These are phyloP conservation scores for Thalassiosira livingstoniorum DNA, from an alignment of 352 stramenopile species.

Conservation along the genomic window DNA sequence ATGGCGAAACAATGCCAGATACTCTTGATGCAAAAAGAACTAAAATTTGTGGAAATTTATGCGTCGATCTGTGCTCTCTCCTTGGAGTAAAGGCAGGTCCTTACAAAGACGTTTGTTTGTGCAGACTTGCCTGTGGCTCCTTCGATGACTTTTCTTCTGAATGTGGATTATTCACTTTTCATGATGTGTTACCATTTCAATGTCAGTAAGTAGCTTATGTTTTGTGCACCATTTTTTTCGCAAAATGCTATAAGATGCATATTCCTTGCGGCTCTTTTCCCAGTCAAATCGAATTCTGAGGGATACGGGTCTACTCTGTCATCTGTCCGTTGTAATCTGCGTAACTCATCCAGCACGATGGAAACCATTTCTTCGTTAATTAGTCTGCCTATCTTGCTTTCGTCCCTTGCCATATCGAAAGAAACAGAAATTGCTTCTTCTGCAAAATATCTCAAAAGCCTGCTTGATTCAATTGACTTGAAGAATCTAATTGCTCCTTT, in stretches of 20 bases:
- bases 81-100: slow-evolving; percentile 34
- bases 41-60: slow-evolving; percentile 43
- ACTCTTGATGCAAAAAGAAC: too few relatives aligned
- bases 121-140: slow-evolving; percentile 29
- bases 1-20: too few relatives aligned
- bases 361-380: slow-evolving; percentile 34
- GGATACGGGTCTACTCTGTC: slow-evolving; percentile 55
- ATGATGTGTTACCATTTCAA: slow-evolving; percentile 49
- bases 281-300: slow-evolving; percentile 40
- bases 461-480: slow-evolving; percentile 58
- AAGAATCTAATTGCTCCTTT: slow-evolving; percentile 37
- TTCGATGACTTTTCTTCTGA: slow-evolving; percentile 20
- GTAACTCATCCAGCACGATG: slow-evolving; percentile 20
- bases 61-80: slow-evolving; percentile 39
- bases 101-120: slow-evolving; percentile 37
- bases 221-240: slow-evolving; percentile 7
- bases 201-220: slow-evolving; percentile 37
- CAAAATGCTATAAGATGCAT: slow-evolving; percentile 47
- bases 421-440: slow-evolving; percentile 24
- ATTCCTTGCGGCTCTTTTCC: slow-evolving; percentile 51
- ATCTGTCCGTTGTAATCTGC: slow-evolving; percentile 54
- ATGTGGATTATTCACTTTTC: slow-evolving; percentile 28
- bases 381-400: slow-evolving; percentile 55
- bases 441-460: slow-evolving; percentile 50
- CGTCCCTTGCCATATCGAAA: slow-evolving; percentile 50